Percentiles rank a stretch among this genome's conserved stretches.
These are phyloP conservation scores for Eucalyptus marginata DNA, from an alignment of 345 rosid species.

Conservation along the genomic window DNA sequence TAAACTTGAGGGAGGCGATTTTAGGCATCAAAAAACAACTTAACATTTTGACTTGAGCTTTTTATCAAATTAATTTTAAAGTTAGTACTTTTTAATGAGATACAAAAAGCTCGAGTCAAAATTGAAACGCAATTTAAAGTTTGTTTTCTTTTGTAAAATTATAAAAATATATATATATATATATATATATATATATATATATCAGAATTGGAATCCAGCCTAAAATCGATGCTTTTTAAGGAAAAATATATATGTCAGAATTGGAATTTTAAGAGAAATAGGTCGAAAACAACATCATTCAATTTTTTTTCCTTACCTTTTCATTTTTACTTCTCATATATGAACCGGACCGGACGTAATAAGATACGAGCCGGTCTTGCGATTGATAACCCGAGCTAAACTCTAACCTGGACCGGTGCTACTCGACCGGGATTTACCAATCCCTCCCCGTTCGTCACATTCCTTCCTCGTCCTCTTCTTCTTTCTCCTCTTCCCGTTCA, in stretches of 20 bases:
- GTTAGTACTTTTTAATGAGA: too few species aligned
- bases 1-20: accelerated
- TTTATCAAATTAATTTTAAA: accelerated
- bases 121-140: too few species aligned
- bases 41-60: accelerated
- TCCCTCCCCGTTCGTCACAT: background rate
- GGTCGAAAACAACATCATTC: background rate
- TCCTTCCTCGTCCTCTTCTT: background rate
- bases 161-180: too few species aligned
- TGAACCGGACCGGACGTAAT: background rate
- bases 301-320: background rate
- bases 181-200: too few species aligned
- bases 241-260: too few species aligned
- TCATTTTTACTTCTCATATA: background rate
- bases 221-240: background rate
- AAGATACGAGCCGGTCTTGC: background rate
- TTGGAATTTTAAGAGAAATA: too few species aligned
- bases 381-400: background rate
- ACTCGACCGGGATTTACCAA: background rate
- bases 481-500: background rate
- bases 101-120: too few species aligned
- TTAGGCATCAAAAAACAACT: accelerated
- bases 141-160: too few species aligned
- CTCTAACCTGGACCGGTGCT: background rate
- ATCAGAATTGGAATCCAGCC: background rate